Base-by-base conservation (phyloP, 2,329 filamentous ascomycete genomes). In the Beauveria sp. region DNA sequence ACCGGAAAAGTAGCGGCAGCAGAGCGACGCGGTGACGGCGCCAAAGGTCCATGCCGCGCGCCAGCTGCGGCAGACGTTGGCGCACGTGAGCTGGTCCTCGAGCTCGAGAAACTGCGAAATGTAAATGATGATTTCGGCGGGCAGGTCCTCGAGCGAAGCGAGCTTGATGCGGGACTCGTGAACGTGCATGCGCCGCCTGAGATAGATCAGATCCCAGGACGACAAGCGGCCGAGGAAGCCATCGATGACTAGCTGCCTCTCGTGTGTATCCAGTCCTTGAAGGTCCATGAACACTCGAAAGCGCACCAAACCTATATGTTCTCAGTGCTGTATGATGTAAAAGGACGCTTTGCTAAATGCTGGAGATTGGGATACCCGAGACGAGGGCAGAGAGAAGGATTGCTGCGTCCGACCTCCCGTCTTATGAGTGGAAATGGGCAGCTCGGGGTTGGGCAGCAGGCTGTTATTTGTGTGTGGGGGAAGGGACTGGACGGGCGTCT, bases 1-100 rank as follows among this genome's bases (percentile, higher is more conserved):
- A 0, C 70, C 71, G 0, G 70, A 68, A 30, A 71, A 72, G 52
- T 72, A 67, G 24, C 59, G 60, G 5, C 63, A 64, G 44, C 68
- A 67, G 5, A 71, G 62, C 3, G 59, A 61, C 0, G 52, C 37
- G 4, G 65, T 37, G 6, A 73, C 64, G 3, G 59, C 63, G 16
- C 60, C 63, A 30, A 68, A 66, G 14, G 64, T 65, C 70, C 70
- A 72, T 7, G 58, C 26, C 1, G 43, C 24, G 7, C 62, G 61
- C 71, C 71, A 73, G n/a, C 60, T 59, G 14, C 47, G 67, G 10
- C 63, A 72, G 2, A 71, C 71, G 5, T 61, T 26, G 16, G 37
- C 63, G 54, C 70, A 73, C 41, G 47, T 61, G 56, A 68, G 48
- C 26, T 69, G 62, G 28, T 73, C 71, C 6, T 67, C 55, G 6